Conservation (phyloP, 2,329 filamentous ascomycete genomes). For the Apiospora saccharicola region DNA sequence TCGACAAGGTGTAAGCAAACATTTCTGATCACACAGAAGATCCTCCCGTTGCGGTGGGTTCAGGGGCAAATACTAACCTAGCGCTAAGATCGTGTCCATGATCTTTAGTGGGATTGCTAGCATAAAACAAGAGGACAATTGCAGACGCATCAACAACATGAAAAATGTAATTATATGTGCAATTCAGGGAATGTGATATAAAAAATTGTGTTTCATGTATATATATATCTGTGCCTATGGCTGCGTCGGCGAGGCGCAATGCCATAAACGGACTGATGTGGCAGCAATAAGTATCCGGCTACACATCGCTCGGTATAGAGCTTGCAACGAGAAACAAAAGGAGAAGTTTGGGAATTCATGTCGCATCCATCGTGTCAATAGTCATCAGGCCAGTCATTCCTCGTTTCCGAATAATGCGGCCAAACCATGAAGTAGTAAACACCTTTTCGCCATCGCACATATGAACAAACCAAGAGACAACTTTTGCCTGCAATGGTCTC, state of each 20-base stretch:
- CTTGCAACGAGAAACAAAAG: constrained; percentile 16
- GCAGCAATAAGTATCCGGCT: constrained; percentile 18
- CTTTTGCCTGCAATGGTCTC: constrained; percentile 22
- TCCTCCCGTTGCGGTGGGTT: neutral
- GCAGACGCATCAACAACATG: neutral
- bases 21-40: neutral
- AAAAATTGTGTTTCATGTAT: neutral
- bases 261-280: neutral
- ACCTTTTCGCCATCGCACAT: constrained; percentile 22
- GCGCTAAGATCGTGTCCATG: neutral
- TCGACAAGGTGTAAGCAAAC: constrained; percentile 2
- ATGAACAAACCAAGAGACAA: constrained; percentile 16
- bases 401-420: constrained; percentile 19
- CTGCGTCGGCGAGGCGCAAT: constrained; percentile 14
- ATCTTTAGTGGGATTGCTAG: neutral
- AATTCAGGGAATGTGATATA: neutral
- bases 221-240: constrained; percentile 3
- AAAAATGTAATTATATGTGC: neutral
- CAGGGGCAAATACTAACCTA: neutral
- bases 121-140: neutral
- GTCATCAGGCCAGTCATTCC: constrained; percentile 20
- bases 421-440: constrained; percentile 18
- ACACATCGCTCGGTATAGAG: constrained; percentile 21
- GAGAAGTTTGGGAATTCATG: constrained; percentile 29
- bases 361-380: constrained; percentile 24